Evolutionary conservation across 129 eudicot species (phyloP), one percentile per base, ranked within the genome.

Genomic region (Calendula officinalis): DNA sequence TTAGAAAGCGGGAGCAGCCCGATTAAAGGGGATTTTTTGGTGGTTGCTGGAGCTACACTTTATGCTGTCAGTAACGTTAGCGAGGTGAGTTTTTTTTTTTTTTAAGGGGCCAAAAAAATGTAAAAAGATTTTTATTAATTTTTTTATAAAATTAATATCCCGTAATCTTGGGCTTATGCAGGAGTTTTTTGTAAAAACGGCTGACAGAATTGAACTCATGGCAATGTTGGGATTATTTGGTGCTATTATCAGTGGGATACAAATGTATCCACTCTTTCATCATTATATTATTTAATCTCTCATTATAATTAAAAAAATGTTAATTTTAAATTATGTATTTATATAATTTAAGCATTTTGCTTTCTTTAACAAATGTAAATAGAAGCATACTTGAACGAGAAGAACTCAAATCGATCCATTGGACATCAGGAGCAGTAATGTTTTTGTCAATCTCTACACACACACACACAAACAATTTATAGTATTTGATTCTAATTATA

Each of bases 321-420:
- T 22, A 22, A 22, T 22, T 22, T 22, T 2, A 22, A 22, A 22
- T 22, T 22, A 0, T 22, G 2, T 22, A 22, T 22, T 22, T 22
- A 22, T 22, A 0, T 22, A 22, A 22, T 22, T 22, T 22, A 22
- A 22, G 30, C 30, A 22, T 22, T 1, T 51, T 64, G 77, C 71
- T 17, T 51, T 68, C 89, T 56, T 81, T 83, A 74, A 82, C 83
- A 16, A 67, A 22, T 73, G 35, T 56, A 33, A 39, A 62, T 60
- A 87, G 98, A 82, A 56, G 73, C 80, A 77, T 91, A 78, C 86
- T 91, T 64, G 98, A 91, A 66, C 94, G 90, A 11, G 57, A 53
- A 75, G 98, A 91, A 68, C 94, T 91, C 77, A 80, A 62, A 73
- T 84, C 94, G 37, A 91, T 91, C 68, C 86, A 82, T 59, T 91